Base-by-base conservation (phyloP, 768 basidiomycete genomes). In the Tricholoma hemisulphureum region DNA sequence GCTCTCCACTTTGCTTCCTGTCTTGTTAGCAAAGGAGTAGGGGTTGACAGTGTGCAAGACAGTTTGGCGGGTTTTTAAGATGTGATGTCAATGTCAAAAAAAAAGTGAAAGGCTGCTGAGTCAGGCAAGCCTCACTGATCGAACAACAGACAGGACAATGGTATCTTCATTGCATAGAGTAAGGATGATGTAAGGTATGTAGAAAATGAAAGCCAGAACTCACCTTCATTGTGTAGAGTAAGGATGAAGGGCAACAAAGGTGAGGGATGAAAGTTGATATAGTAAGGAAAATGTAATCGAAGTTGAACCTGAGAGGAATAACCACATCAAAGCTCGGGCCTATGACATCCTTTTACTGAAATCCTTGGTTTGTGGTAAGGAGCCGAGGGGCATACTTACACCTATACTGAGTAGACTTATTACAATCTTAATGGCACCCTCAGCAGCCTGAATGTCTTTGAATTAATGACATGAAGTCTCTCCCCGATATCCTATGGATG, bases 401-500 rank as follows among this genome's bases (percentile, higher is more conserved):
- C 14, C 14, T 32, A 8, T 14, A 14, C 14, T n/a, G n/a, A 32
- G 32, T 32, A 32, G 8, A 8, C n/a, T 3, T 9, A 39, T 49
- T 62, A 66, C 24, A 66, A 32, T 35, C 62, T 66, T 3, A 63
- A 67, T 3, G 61, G 34, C 31, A 68, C 64, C n/a, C 56, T 55
- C 51, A 72, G 48, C 1, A 63, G 57, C 4, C 66, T 55, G 45
- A 76, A 78, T 21, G 60, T 64, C 10, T 73, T 73, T 16, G 69
- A 58, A 32, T 67, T 64, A 26, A 64, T 71, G 0, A 77, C 72
- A 16, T 61, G 60, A 5, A 77, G 54, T 28, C 67, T 70, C 56
- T 74, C 75, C 9, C 63, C 57, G 61, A 58, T 75, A 66, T 78
- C 77, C 78, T 80, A 21, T 10, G 14, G 14, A 23, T 45, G 10